Evolutionary conservation across 139 green algal species (phyloP).

Genomic region (Medakamo hakoo): DNA sequence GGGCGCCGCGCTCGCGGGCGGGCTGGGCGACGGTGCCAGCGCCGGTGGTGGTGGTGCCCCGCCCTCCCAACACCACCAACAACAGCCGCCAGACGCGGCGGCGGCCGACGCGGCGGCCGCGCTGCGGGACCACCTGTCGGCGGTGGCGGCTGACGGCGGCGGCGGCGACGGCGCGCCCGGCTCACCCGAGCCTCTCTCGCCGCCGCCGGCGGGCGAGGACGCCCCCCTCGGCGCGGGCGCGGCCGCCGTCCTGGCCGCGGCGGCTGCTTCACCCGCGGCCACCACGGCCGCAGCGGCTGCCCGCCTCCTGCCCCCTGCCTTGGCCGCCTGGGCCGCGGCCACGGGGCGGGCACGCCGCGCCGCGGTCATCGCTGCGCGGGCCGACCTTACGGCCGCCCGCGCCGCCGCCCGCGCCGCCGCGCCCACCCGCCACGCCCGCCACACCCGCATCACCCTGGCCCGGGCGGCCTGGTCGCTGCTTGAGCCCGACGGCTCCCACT

Average conservation of each 20-base stretch:
- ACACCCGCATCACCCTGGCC: background rate
- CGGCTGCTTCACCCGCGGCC: no score
- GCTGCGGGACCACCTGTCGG: background rate
- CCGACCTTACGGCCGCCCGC: background rate
- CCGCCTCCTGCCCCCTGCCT: no score
- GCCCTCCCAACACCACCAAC: no score
- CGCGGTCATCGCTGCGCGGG: background rate
- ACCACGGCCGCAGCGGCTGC: background rate
- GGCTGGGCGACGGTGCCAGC: no score
- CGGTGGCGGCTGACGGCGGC: background rate
- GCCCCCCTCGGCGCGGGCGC: background rate
- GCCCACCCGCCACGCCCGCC: conserved; percentile 18
- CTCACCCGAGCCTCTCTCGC: background rate
- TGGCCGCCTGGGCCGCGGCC: background rate
- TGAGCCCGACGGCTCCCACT: background rate
- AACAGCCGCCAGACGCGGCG: no score
- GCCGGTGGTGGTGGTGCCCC: no score
- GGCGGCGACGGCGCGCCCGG: no score
- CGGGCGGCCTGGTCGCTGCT: background rate
- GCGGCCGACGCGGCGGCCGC: background rate
- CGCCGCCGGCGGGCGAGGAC: no score
- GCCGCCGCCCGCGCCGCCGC: conserved; percentile 10
- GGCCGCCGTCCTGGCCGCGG: background rate
- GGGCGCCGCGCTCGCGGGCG: no score
- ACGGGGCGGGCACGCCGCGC: no score